Conservation (phyloP, 805 yeast genomes). For the Lachancea thermotolerans region DNA sequence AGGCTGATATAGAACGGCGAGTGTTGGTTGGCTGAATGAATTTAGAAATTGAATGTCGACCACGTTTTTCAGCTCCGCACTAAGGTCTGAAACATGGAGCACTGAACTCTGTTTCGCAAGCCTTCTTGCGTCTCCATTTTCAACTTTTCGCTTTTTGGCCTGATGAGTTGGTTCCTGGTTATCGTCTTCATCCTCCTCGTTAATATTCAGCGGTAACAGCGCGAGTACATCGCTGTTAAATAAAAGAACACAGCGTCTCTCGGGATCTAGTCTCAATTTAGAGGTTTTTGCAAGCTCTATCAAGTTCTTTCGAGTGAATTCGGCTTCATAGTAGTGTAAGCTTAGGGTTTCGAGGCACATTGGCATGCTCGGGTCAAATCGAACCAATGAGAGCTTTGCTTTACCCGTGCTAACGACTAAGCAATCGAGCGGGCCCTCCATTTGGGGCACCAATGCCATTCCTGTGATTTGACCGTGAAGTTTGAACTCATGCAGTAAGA, state of each 20-base stretch:
- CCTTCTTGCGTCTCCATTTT: neutral
- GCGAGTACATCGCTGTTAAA: constrained; percentile 65
- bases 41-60: constrained; percentile 65
- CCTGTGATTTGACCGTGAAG: constrained; percentile 65
- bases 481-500: constrained; percentile 55
- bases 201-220: constrained; percentile 55
- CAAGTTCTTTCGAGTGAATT: constrained; percentile 44
- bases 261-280: constrained; percentile 56
- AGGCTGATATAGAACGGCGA: constrained; percentile 58
- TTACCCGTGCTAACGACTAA: constrained; percentile 58
- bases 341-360: constrained; percentile 61
- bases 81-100: constrained; percentile 49
- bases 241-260: constrained; percentile 46
- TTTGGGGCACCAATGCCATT: constrained; percentile 43
- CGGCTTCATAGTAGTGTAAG: constrained; percentile 79
- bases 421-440: constrained; percentile 48
- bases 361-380: constrained; percentile 55
- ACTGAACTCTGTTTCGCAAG: constrained; percentile 41
- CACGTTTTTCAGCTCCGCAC: constrained; percentile 51
- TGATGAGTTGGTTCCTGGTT: constrained; percentile 15
- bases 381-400: constrained; percentile 72
- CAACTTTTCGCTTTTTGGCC: constrained; percentile 4
- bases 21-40: constrained; percentile 76
- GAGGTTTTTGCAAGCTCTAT: constrained; percentile 32
- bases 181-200: constrained; percentile 34